Conservation (phyloP, 78 protist genomes). For the Trichosphaerium sp. region DNA sequence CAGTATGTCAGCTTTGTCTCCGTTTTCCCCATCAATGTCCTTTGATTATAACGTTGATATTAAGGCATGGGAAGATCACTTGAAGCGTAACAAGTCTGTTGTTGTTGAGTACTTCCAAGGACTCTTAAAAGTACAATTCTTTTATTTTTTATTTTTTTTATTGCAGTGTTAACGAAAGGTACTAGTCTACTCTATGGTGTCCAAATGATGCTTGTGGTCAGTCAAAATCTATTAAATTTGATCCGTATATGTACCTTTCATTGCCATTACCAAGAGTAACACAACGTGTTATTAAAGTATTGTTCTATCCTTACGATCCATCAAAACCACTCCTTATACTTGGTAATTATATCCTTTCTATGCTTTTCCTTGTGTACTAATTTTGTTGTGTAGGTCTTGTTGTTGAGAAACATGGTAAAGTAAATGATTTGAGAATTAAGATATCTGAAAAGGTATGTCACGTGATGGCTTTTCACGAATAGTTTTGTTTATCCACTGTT, state of each 20-base stretch:
- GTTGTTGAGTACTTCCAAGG: constrained; percentile 79
- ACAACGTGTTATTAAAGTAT: no score
- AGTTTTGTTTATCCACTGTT: no score
- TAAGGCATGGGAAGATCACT: constrained; percentile 66
- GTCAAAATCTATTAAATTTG: constrained; percentile 43
- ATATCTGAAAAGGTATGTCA: no score
- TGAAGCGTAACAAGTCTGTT: constrained; percentile 58
- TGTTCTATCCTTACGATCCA: no score
- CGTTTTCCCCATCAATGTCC: constrained; percentile 8
- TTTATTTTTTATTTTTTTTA: neutral
- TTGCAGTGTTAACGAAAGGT: constrained; percentile 35
- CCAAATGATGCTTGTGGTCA: constrained; percentile 12
- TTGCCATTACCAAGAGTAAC: constrained; percentile 62
- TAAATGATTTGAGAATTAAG: no score
- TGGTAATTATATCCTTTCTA: no score
- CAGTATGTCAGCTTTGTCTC: neutral
- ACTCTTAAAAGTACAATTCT: neutral
- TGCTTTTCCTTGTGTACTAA: no score
- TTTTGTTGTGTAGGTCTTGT: no score
- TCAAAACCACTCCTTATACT: no score
- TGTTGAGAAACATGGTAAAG: no score
- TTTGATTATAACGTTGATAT: constrained; percentile 46
- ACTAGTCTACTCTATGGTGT: constrained; percentile 49
- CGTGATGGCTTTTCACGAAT: no score
- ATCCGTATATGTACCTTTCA: constrained; percentile 72